Base-by-base conservation (phyloP, 1,284 basidiomycete species). In the Trichosporon sp. region DNA sequence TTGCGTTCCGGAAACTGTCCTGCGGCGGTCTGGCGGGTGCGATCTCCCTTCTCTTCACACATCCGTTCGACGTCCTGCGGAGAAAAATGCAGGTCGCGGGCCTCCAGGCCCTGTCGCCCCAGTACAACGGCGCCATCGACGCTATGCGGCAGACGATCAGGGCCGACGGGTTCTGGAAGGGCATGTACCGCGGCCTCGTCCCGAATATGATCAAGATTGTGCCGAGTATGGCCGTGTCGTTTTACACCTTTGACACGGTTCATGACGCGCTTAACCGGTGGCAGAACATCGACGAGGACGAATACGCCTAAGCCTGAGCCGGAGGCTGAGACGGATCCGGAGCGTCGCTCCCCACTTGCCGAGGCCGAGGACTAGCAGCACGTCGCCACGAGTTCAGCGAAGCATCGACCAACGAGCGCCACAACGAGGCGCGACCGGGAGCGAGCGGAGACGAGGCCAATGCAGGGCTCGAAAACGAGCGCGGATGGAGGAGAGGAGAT, bases 41-140 rank as follows among this genome's bases (percentile, higher is more conserved):
- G 21, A 91, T 97, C 76, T 94, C 92, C 37, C 93, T 98, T 82
- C 94, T 94, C 43, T 84, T 98, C 77, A 98, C 96, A 6, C 98
- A 97, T 81, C 96, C 96, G 0, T 92, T 98, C 78, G 96, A 99
- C 81, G 94, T 98, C 0, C 84, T 98, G 68, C 87, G 96, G 56
- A 87, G 96, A 66, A 94, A 97, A 85, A 95, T 99, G 91, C 96
- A 99, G 83, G 80, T 83, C 10, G 90, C 91, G 1, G 96, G 96
- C 1, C 91, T 98, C 90, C 84, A 70, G 85, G 88, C 71, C 78
- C 90, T 71, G 87, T 88, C 56, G 84, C 89, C 78, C 74, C 88
- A 89, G 78, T 94, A 94, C 83, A 89, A 69, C 26, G 92, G 93
- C 32, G 93, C 91, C 16, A 79, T 92, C 70, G 91, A 94, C 78